phyloP scores from a whole-genome alignment of 148 eudicot genomes.

The Chenopodium quinoa region DNA sequence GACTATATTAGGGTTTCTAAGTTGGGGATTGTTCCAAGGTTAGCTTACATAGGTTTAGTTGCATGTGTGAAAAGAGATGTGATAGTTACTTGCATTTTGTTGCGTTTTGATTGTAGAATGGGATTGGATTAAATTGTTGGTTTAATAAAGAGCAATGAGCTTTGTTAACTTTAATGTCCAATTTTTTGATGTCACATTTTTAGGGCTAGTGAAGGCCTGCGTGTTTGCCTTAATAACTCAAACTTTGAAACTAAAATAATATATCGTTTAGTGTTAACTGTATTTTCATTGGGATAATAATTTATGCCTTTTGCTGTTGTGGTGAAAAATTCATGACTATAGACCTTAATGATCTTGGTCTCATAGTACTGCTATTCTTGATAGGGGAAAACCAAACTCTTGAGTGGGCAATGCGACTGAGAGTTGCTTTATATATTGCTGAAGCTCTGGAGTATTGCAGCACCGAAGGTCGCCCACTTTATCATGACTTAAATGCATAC shows the following conservation, averaged over 20 bases:
- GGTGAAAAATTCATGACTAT: background rate
- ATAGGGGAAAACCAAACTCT: constrained; percentile 93
- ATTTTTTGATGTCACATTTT: background rate
- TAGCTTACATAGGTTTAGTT: background rate
- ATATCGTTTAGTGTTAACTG: background rate
- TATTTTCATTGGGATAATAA: background rate
- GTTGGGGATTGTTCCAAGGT: constrained; percentile 8
- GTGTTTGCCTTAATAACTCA: background rate
- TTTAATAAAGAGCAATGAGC: background rate
- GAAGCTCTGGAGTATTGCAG: constrained; percentile 88
- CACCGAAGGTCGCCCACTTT: constrained; percentile 72
- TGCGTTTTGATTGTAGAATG: background rate
- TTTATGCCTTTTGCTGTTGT: constrained; percentile 2
- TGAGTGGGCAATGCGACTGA: constrained; percentile 92
- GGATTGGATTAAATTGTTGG: constrained; percentile 1
- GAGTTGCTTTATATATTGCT: constrained; percentile 79
- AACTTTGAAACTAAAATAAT: background rate
- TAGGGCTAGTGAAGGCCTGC: background rate
- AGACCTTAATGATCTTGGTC: background rate
- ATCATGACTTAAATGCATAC: constrained; percentile 89
- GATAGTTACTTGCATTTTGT: background rate
- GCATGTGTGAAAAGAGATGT: constrained; percentile 3
- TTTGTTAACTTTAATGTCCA: background rate
- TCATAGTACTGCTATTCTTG: constrained; percentile 17
- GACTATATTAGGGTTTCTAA: background rate